Base-by-base conservation (phyloP, 2,329 filamentous ascomycete species). In the Phaeosphaeria sp. region DNA sequence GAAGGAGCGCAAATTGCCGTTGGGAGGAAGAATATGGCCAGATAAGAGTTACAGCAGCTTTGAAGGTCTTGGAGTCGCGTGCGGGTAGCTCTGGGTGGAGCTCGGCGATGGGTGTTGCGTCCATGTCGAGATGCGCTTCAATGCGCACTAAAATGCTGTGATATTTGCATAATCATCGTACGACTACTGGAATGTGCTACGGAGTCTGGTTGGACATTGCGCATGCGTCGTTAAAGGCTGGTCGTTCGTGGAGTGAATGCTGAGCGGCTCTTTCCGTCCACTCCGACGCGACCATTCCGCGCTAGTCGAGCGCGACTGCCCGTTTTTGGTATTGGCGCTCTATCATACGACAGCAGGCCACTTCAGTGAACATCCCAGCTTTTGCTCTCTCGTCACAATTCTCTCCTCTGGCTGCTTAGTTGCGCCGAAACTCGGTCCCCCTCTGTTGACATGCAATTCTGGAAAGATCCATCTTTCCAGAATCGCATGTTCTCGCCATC, bases 11-110 rank as follows among this genome's bases (percentile, higher is more conserved):
- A 65, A 93, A 85, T 41, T 88, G 88, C 52, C 85, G 86, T 27
- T 85, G 90, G 23, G 92, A 87, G 21, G 90, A 90, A 63, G 91
- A 97, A 77, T 92, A 97, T 0, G 94, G 94, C 93, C 94, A 98
- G 56, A 92, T 88, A 36, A 98, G 87, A 9, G 92, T 94, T 21
- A 97, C 87, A 17, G 90, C 82, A 41, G 91, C 93, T 56, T 86
- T 84, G 30, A 97, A 73, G 20, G 73, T 68, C 63, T 72, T 73
- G 18, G 72, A 69, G 20, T 73, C 67, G 52, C 64, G 65, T 15
- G 58, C 63, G 25, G 69, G 59, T 18, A 75, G 69, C 53, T 71
- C 62, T 42, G 75, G 76, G 33, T 56, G 59, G 55, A 77, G 68
- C 59, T 72, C 66, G 11, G 74, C 64, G 33, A 78, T 77, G 25